Base-by-base conservation (phyloP, 2,329 filamentous ascomycete genomes). In the Fusarium veterinarium region DNA sequence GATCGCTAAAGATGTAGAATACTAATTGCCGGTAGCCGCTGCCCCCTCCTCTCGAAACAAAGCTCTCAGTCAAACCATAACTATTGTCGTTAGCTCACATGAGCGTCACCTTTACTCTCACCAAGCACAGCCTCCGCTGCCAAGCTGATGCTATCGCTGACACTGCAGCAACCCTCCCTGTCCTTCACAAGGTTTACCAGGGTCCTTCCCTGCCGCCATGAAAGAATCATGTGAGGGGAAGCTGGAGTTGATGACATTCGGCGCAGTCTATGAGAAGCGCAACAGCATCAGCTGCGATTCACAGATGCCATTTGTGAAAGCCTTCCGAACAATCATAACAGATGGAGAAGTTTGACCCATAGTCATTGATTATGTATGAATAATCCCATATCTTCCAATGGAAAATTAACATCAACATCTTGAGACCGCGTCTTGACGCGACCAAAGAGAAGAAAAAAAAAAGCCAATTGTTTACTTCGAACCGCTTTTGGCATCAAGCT, bases 21-120 rank as follows among this genome's bases (percentile, higher is more conserved):
- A 41, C 35, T 49, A 41, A 77, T 66, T 77, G 74, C 74, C 74
- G 75, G 46, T 59, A 66, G 55, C 41, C 45, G 59, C 64, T 71
- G 57, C 28, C 75, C 75, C 75, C 75, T 77, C 75, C 72, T 75
- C 68, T 75, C 71, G 74, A 77, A 77, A 77, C 75, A 74, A 70
- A 71, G 35, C 69, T 69, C 67, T 53, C 55, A 59, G 60, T 55
- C 64, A 55, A 62, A 60, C 60, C 56, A 71, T 68, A 41, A 52
- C 64, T 49, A 60, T 66, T 46, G 51, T 64, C 48, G 46, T 45
- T 60, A 67, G 62, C 53, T 72, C 31, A 28, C 35, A 41, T 45
- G 44, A 46, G 28, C 60, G 45, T 68, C 64, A 25, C 49, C 52
- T 44, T 46, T 56, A 20, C 25, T 46, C 37, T 52, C 59, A 31